Conservation (phyloP, 176 grass and related monocot species). For the Lolium perenne region DNA sequence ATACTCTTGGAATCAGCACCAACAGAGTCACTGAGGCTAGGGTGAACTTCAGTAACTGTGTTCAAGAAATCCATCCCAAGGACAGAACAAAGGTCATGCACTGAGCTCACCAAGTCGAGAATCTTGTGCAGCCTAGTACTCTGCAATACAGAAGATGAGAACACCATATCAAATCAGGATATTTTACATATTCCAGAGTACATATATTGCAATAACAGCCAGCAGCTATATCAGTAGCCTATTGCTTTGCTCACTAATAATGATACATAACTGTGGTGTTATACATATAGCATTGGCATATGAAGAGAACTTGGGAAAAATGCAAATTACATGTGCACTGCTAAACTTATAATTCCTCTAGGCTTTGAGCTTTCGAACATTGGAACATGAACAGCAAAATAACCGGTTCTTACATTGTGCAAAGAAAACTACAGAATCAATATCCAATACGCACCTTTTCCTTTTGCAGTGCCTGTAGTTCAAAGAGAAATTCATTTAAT, state of each 20-base stretch:
- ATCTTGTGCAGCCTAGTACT: constrained; percentile 84
- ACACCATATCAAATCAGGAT: not conserved
- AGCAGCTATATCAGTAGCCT: constrained; percentile 22
- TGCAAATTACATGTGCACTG: not conserved
- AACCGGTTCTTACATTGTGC: not conserved
- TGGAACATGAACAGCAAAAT: not conserved
- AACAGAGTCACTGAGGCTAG: constrained; percentile 76
- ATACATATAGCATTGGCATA: not conserved
- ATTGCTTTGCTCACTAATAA: not conserved
- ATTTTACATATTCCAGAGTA: not conserved
- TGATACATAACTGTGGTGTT: not conserved
- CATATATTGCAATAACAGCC: constrained; percentile 5
- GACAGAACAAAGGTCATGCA: constrained; percentile 90
- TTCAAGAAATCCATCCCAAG: constrained; percentile 83
- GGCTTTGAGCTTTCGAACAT: constrained; percentile 16
- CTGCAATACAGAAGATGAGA: constrained; percentile 54
- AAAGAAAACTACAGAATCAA: constrained; percentile 24
- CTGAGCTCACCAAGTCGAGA: constrained; percentile 75
- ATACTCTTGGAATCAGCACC: constrained; percentile 86
- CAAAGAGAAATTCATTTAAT: constrained; percentile 75
- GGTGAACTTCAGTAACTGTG: constrained; percentile 82
- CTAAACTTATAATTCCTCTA: constrained; percentile 9
- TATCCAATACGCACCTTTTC: constrained; percentile 68
- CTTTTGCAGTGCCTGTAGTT: constrained; percentile 87
- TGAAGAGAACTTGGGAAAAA: constrained; percentile 7